These are phyloP conservation scores for Trypanosoma caninum DNA, from an alignment of 208 protist species.

Conservation along the genomic window DNA sequence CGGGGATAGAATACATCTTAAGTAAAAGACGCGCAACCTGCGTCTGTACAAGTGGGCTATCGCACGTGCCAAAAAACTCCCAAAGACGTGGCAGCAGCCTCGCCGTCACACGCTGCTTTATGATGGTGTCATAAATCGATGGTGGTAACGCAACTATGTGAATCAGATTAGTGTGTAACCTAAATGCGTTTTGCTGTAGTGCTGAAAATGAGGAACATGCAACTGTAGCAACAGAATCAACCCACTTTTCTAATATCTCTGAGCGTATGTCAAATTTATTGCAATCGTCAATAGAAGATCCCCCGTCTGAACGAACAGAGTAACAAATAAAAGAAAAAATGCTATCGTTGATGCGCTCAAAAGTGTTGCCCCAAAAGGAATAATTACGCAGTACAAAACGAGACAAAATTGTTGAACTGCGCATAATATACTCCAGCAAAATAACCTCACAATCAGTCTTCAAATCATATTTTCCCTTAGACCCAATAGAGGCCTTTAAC, in stretches of 20 bases:
- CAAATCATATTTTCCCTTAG: not conserved
- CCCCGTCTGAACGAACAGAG: not conserved
- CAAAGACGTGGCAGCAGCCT: slow-evolving; percentile 13
- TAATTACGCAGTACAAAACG: not conserved
- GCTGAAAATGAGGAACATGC: not conserved
- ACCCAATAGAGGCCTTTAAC: not conserved
- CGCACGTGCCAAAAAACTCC: slow-evolving; percentile 11
- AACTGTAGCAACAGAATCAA: slow-evolving; percentile 1
- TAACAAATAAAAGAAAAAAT: slow-evolving; percentile 7
- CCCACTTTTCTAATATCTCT: slow-evolving; percentile 1
- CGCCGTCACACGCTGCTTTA: not conserved
- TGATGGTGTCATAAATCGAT: not conserved
- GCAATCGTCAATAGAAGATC: not conserved
- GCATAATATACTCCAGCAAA: not conserved
- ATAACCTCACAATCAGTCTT: not conserved
- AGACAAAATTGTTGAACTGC: not conserved
- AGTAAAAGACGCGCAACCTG: slow-evolving; percentile 12
- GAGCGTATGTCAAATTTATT: not conserved
- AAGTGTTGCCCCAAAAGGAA: not conserved
- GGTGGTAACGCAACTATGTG: not conserved
- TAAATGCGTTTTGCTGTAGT: slow-evolving; percentile 1
- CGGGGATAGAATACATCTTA: not conserved
- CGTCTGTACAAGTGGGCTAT: not conserved
- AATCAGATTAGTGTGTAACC: slow-evolving; percentile 7
- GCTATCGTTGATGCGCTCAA: slow-evolving; percentile 1